These are phyloP conservation scores for Neoascochyta sp. DNA, from an alignment of 2,329 filamentous ascomycete genomes.

Conservation along the genomic window DNA sequence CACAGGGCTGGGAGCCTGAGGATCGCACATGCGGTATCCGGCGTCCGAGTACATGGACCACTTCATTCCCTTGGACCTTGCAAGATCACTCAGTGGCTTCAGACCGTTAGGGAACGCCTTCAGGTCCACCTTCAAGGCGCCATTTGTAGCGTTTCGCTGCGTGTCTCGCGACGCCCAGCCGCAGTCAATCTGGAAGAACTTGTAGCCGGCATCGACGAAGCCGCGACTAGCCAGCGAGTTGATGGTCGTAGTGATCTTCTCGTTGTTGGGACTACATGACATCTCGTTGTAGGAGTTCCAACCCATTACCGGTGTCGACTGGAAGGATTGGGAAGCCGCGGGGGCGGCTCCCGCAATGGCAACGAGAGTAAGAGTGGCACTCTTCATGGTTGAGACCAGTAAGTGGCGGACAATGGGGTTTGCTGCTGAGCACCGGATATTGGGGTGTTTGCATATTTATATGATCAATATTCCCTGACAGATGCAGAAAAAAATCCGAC, in stretches of 20 bases:
- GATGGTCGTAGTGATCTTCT: conserved; percentile 15
- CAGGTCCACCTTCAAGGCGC: conserved; percentile 12
- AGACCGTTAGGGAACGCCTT: conserved; percentile 14
- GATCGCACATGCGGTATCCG: conserved; percentile 18
- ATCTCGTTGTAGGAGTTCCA: conserved; percentile 21
- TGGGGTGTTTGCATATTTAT: no score
- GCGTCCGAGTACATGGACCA: conserved; percentile 23
- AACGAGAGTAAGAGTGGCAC: conserved; percentile 13
- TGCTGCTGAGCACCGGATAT: no score
- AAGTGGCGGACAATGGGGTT: no score
- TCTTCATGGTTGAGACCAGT: conserved; percentile 27
- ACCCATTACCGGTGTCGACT: conserved; percentile 15
- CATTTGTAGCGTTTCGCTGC: conserved; percentile 14
- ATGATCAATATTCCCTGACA: no score
- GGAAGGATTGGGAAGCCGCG: conserved; percentile 13
- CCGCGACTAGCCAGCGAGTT: conserved; percentile 15
- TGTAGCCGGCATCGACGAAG: conserved; percentile 17
- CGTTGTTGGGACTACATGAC: conserved; percentile 13
- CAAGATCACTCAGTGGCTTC: conserved; percentile 15
- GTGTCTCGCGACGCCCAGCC: conserved; percentile 16
- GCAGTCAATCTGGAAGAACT: conserved; percentile 18
- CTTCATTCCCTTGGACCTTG: conserved; percentile 21
- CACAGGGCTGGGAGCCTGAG: conserved; percentile 14
- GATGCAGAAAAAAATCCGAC: no score
- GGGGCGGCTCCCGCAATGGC: conserved; percentile 10